Percentiles rank a stretch among this genome's conserved stretches.
phyloP scores from a whole-genome alignment of 139 green algal species.

The Closterium sp. region DNA sequence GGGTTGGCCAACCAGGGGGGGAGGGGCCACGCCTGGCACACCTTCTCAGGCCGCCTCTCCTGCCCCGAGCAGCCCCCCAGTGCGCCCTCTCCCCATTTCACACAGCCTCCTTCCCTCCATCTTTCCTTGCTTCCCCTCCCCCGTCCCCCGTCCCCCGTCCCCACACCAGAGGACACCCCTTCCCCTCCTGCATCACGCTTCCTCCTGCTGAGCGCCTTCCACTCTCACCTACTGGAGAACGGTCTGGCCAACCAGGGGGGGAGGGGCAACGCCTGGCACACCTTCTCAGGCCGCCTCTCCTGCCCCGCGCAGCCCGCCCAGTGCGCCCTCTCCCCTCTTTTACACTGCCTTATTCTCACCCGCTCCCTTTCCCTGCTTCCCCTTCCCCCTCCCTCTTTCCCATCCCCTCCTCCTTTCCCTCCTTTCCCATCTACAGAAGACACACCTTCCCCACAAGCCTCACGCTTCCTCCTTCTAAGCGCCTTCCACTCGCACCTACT shows the following conservation, averaged over 20 bases:
- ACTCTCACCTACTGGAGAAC: not conserved
- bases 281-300: not conserved
- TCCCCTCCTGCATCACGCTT: not conserved
- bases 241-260: constrained; percentile 11
- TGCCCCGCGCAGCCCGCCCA: not conserved
- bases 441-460: not conserved
- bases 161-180: not conserved
- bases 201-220: constrained; percentile 10
- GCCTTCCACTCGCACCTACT: constrained; percentile 15
- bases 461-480: constrained; percentile 9
- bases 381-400: too few relatives aligned
- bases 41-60: too few relatives aligned
- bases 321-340: too few relatives aligned
- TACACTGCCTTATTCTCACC: too few relatives aligned
- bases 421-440: not conserved
- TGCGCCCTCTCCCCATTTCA: too few relatives aligned
- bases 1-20: not conserved
- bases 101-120: too few relatives aligned
- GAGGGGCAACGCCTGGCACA: constrained; percentile 10
- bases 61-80: too few relatives aligned
- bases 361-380: not conserved
- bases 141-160: not conserved
- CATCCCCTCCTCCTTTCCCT: not conserved
- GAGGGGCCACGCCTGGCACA: not conserved
- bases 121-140: not conserved